Percentiles rank a stretch among this genome's conserved stretches.
Evolutionary conservation across 768 basidiomycete genomes (phyloP).

Genomic region (Suillus ampliporus): DNA sequence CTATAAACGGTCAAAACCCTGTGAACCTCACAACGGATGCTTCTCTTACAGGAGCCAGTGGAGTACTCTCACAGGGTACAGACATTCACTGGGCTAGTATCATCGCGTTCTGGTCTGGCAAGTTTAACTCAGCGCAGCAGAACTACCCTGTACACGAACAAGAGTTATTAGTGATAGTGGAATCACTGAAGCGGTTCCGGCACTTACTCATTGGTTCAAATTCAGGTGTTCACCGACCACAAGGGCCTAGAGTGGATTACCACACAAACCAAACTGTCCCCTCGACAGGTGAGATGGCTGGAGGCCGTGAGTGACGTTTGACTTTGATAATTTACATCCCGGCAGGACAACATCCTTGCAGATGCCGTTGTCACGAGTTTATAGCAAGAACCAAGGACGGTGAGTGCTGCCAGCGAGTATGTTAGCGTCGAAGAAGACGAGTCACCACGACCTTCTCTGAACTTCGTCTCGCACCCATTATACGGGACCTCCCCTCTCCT

Average conservation of each 20-base stretch:
- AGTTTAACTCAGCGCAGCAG: constrained; percentile 33
- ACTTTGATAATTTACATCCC: constrained; percentile 30
- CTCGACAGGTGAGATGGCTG: constrained; percentile 28
- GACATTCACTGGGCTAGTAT: no score
- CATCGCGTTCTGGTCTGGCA: constrained; percentile 38
- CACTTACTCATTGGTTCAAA: constrained; percentile 25
- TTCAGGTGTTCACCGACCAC: constrained; percentile 35
- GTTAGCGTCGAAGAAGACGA: constrained; percentile 22
- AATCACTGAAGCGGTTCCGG: constrained; percentile 35
- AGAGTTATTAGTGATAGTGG: constrained; percentile 26
- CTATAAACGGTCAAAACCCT: no score
- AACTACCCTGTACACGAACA: constrained; percentile 33
- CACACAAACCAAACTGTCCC: constrained; percentile 15
- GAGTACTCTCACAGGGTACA: no score
- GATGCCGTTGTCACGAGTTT: constrained; percentile 37
- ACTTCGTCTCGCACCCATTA: constrained; percentile 17
- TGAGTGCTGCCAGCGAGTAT: constrained; percentile 21
- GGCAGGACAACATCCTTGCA: constrained; percentile 20
- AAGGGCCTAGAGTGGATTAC: constrained; percentile 35
- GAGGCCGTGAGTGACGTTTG: constrained; percentile 36
- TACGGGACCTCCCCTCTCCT: no score
- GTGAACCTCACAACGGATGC: no score
- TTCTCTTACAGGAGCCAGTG: no score
- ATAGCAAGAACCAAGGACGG: constrained; percentile 20
- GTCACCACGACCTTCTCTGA: constrained; percentile 2